Evolutionary conservation across 164 flowering plant genomes (phyloP).

Genomic region (Platanus orientalis): DNA sequence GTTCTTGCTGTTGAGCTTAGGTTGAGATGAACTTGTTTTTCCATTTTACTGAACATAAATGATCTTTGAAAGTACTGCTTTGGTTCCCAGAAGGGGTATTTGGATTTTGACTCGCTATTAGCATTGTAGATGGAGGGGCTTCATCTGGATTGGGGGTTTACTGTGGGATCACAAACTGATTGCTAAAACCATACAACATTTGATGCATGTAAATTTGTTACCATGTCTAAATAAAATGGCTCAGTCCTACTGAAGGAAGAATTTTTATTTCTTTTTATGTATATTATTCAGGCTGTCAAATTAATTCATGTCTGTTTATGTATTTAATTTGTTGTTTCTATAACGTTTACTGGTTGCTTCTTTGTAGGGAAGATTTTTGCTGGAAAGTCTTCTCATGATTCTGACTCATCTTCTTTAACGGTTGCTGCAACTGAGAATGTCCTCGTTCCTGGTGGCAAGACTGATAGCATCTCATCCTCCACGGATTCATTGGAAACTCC

Average conservation of each 20-base stretch:
- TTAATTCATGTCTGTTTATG: not conserved
- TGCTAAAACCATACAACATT: not conserved
- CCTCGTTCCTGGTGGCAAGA: conserved; percentile 67
- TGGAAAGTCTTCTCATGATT: conserved; percentile 48
- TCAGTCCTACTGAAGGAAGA: no score
- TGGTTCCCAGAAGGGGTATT: not conserved
- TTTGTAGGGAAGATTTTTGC: conserved; percentile 71
- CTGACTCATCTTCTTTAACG: conserved; percentile 47
- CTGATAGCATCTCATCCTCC: conserved; percentile 44
- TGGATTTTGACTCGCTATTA: not conserved
- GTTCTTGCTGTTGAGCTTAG: no score
- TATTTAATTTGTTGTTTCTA: not conserved
- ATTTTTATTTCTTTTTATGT: no score
- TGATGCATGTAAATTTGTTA: not conserved
- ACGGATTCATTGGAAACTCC: conserved; percentile 36
- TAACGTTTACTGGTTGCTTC: conserved; percentile 12
- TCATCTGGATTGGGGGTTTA: not conserved
- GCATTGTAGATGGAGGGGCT: not conserved
- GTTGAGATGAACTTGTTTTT: no score
- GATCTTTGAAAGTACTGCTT: not conserved
- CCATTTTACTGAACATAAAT: no score
- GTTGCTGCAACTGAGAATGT: conserved; percentile 64
- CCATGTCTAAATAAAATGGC: no score
- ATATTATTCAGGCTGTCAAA: no score
- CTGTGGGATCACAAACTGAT: not conserved